Base-by-base conservation (phyloP, 2,329 filamentous ascomycete genomes). In the Aspergillus novoparasiticus region DNA sequence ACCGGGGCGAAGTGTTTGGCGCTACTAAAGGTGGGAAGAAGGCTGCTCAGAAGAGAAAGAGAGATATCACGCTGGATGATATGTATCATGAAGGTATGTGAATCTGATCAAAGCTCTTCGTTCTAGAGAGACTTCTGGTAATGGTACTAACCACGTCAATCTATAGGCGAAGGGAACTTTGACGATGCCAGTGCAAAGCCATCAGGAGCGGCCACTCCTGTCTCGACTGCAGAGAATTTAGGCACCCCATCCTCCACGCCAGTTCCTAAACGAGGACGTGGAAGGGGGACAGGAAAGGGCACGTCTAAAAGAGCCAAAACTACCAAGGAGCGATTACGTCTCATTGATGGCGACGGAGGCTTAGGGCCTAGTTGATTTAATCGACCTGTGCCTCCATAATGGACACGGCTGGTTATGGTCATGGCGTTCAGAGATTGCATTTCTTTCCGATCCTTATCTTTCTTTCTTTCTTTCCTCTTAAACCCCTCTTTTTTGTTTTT, bases 61-160 rank as follows among this genome's bases (percentile, higher is more conserved):
- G 78, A 60, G 87, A 89, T 76, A 80, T 89, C 67, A 88, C 85
- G 73, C 81, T 98, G 79, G 95, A 98, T 77, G 94, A 97, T 75
- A 93, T 99, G 92, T 99, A 99, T 81, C 95, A 99, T 77, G 95
- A 99, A 85, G 95, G 95, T 97, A 78, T 89, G 92, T 81, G 14
- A 10, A 16, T 60, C 5, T n/a, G 64, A 6, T 21, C 1, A 6
- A 36, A n/a, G 34, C 50, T 39, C 58, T 58, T 21, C 9, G 5
- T 32, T 41, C 11, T 11, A 3, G 32, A 5, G 6, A 30, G 16
- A 19, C n/a, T 14, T 14, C 10, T 16, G 39, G n/a, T 50, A 5
- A 54, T 30, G 21, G 28, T n/a, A 46, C 28, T 26, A 21, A 32
- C 51, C 58, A 30, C 39, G 50, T 39, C n/a, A 54, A 48, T 48